Evolutionary conservation across 2,329 filamentous ascomycete species (phyloP), one percentile per base, ranked within the genome.

Genomic region (Aspergillus pseudotamarii): DNA sequence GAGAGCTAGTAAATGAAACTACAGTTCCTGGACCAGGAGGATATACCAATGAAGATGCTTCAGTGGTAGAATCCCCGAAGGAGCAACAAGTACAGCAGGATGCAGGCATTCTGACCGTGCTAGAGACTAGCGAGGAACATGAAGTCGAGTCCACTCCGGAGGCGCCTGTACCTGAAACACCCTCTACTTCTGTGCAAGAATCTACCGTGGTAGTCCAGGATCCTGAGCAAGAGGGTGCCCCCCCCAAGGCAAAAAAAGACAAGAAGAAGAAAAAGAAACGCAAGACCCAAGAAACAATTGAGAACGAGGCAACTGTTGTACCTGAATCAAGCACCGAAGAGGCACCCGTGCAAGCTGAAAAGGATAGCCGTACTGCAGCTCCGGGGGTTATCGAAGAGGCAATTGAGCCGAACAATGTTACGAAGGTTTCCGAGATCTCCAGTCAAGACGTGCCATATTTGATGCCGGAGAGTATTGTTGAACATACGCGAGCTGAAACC

Each of bases 231-330:
- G 57, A 66, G 21, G 11, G n/a, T 4, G 59, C 11, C 26, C 48
- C 65, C 41, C 46, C 68, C 11, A 71, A 67, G 51, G 66, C 67
- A 21, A 73, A 73, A 38, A 74, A 74, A 41, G 66, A 69, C 6
- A 76, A 74, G 72, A 79, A 80, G 70, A 80, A 82, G 62, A 76
- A 73, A 68, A 71, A 76, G 71, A 71, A 71, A 68, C 65, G 70
- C 65, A 66, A 67, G 46, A 64, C 54, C 3, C 48, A 67, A 28
- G 66, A 68, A 53, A 60, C 67, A 64, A 64, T 55, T 28, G 69
- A 72, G 63, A 62, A 72, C 50, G 68, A 69, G 55, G 16, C 41
- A 48, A 23, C 54, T 12, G 30, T 28, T 26, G 34, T 32, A 26
- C 16, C 62, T 28, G 61, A 58, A 14, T 8, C 41, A 3, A n/a